Evolutionary conservation across 1,139 yeast genomes (phyloP), one percentile per base, ranked within the genome.

Genomic region (Kodamaea plutei): DNA sequence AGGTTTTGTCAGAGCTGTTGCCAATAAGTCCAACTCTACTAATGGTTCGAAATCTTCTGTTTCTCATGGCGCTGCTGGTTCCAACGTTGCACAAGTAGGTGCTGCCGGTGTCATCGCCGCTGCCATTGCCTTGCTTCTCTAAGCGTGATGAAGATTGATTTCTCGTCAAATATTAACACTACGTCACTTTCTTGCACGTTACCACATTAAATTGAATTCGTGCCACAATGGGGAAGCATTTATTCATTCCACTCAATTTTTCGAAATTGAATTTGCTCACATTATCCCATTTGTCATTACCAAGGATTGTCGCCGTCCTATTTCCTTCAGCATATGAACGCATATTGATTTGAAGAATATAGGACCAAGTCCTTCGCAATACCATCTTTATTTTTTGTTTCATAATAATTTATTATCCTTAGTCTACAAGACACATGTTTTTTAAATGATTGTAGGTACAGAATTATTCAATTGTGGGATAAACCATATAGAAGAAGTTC

Each of bases 51-150:
- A 44, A 30, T 20, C 33, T 16, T 36, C 52, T 16, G 34, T 38
- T 21, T 39, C 44, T 27, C 26, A 26, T 18, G 31, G 46, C 30
- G 38, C 27, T 33, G 59, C 49, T 33, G 45, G 40, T 23, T 25
- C 39, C 33, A 42, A 49, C 34, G 48, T 51, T 20, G 32, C 50
- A 39, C 44, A 53, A 36, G 35, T 55, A 29, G 65, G 64, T 37
- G 51, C 54, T 38, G 65, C 59, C 24, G 68, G 64, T 45, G 62
- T 52, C 33, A 31, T 60, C 30, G 63, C 60, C 35, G 61, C 57
- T 25, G 66, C 63, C 43, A 40, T 54, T 32, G 56, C 59, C 38
- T 57, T 60, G 44, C 35, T 50, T 35, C 31, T 44, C 29, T 44
- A 43, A 42, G 33, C 22, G 18, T 10, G 15, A 13, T 17, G 7